A percentile compares a stretch with the other conserved stretches of the same genome.
Conservation (phyloP, 2,329 filamentous ascomycete species). For the Aspergillus intermedius region DNA sequence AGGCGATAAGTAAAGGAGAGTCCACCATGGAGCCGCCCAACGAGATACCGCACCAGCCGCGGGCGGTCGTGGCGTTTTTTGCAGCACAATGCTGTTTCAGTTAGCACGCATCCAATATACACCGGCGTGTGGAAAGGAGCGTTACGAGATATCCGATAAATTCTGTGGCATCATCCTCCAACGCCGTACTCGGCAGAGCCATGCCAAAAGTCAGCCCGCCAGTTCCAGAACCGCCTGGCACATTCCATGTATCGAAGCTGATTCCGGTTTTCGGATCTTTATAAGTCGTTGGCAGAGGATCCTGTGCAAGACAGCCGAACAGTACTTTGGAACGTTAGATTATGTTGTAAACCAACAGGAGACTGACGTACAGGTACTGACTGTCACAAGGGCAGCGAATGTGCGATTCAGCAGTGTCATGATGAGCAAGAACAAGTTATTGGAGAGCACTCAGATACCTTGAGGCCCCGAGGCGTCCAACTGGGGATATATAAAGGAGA, state of each 20-base stretch:
- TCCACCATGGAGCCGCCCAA: conserved; percentile 4
- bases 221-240: neutral
- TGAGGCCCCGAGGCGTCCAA: neutral
- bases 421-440: neutral
- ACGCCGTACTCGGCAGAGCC: neutral
- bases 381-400: neutral
- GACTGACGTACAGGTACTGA: neutral
- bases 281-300: neutral
- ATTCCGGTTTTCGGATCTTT: neutral
- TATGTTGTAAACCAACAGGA: neutral
- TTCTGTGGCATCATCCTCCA: conserved; percentile 3
- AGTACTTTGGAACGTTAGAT: neutral
- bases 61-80: neutral
- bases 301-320: neutral
- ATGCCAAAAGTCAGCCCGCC: conserved; percentile 5
- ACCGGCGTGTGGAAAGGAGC: neutral
- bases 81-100: neutral
- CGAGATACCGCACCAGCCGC: conserved; percentile 4
- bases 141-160: conserved; percentile 6
- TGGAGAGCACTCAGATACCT: neutral
- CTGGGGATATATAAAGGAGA: neutral
- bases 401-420: neutral
- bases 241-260: neutral
- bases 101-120: neutral
- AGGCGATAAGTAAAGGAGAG: neutral